Conservation (phyloP, 2,329 filamentous ascomycete genomes). For the Fusarium fujikuroi region DNA sequence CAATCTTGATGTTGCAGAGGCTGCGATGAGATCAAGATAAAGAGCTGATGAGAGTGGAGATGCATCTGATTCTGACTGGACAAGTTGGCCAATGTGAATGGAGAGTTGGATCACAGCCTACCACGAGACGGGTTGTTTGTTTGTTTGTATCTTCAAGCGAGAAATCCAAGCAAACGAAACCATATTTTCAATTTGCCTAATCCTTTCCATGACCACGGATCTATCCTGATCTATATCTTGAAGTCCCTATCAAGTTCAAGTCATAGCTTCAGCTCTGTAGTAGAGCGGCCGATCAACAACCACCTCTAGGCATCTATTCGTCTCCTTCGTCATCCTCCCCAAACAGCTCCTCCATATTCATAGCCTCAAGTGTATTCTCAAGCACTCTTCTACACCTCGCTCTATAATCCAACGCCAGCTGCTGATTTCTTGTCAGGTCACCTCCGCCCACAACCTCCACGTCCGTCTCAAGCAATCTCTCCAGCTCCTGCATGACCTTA, state of each 20-base stretch:
- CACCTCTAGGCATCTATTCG: constrained; percentile 3
- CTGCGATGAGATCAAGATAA: background rate
- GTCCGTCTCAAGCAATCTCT: constrained; percentile 59
- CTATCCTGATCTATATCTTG: background rate
- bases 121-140: background rate
- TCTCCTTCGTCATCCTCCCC: constrained; percentile 29
- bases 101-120: background rate
- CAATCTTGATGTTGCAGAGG: background rate
- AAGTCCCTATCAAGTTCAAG: background rate
- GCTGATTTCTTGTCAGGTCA: constrained; percentile 58
- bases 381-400: constrained; percentile 60
- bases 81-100: constrained; percentile 3
- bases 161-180: background rate
- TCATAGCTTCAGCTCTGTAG: background rate
- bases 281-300: background rate
- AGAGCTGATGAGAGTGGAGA: constrained; percentile 15
- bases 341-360: constrained; percentile 48
- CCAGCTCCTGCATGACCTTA: constrained; percentile 56
- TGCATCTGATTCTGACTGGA: background rate
- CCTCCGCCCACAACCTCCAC: constrained; percentile 55
- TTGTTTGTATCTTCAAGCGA: background rate
- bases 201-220: background rate
- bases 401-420: constrained; percentile 61
- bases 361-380: constrained; percentile 55
- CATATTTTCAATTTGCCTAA: background rate